Evolutionary conservation across 495 filamentous ascomycete genomes (phyloP), one percentile per base, ranked within the genome.

Genomic region (Penicilliopsis zonata): DNA sequence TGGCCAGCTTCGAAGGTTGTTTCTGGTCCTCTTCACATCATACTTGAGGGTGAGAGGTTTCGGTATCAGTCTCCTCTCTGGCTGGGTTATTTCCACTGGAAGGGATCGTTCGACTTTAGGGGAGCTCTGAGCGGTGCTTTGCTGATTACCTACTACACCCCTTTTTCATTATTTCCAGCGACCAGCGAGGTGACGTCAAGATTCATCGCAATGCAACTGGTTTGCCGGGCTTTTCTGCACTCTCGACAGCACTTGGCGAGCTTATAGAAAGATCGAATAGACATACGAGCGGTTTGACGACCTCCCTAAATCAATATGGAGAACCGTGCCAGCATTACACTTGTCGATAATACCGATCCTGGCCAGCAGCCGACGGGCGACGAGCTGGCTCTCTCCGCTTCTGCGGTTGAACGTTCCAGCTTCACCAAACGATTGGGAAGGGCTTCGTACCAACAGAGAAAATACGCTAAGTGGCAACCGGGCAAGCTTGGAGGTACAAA

Each of bases 391-490:
- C 41, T 28, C 28, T 36, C 34, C 13, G 18, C 50, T 18, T 52
- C 57, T 1, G 32, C 34, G 3, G 18, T 44, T 9, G 40, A 36
- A 17, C 40, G 38, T 2, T 44, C 51, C 17, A 45, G 28, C n/a
- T 36, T 50, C 1, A 42, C 52, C 8, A 50, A 52, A 29, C 44
- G 48, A 30, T 43, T 58, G 35, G 61, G 48, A 5, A 59, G 49
- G 5, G 41, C 46, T 19, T 57, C 59, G 3, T 49, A 76, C 12
- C 64, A 64, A 9, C 49, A 58, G 37, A 53, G 74, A 30, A 79
- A 76, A 51, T 80, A 76, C 33, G 63, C 67, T 6, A 77, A 74
- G 52, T 80, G 72, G 56, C 69, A 79, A 33, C 61, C 65, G 10
- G 64, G 69, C 27, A 61, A 54, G 30, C 48, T 63, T 5, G 50